phyloP scores from a whole-genome alignment of 306 rosid species.

The Pachyrhizus erosus region DNA sequence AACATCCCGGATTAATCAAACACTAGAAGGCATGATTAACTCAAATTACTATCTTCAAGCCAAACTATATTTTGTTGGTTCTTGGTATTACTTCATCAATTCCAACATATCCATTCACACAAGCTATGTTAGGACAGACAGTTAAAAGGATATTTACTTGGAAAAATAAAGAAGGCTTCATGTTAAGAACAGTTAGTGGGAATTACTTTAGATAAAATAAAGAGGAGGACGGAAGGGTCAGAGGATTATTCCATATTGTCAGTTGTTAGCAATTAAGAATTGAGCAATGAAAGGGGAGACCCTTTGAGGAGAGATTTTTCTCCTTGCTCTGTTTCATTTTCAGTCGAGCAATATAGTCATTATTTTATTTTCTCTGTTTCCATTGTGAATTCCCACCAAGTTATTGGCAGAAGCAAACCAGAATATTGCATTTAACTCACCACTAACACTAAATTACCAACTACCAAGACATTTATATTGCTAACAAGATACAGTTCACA shows the following conservation, averaged over 20 bases:
- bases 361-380: background rate
- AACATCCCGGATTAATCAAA: constrained; percentile 11
- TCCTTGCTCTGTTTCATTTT: background rate
- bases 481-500: background rate
- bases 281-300: background rate
- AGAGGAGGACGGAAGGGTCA: background rate
- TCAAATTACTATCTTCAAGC: background rate
- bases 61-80: constrained; percentile 13
- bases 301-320: background rate
- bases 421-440: background rate
- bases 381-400: background rate
- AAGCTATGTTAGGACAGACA: background rate
- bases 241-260: background rate
- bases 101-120: background rate
- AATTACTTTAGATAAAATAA: background rate
- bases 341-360: too few relatives aligned
- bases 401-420: background rate
- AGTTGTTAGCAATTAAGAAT: background rate
- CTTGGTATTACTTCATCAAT: constrained; percentile 1
- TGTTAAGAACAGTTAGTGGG: background rate
- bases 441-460: background rate
- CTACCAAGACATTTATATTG: background rate
- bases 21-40: background rate
- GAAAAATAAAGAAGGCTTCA: background rate
- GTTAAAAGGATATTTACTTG: background rate